Evolutionary conservation across 345 rosid species (phyloP).

Genomic region (Moringa oleifera): DNA sequence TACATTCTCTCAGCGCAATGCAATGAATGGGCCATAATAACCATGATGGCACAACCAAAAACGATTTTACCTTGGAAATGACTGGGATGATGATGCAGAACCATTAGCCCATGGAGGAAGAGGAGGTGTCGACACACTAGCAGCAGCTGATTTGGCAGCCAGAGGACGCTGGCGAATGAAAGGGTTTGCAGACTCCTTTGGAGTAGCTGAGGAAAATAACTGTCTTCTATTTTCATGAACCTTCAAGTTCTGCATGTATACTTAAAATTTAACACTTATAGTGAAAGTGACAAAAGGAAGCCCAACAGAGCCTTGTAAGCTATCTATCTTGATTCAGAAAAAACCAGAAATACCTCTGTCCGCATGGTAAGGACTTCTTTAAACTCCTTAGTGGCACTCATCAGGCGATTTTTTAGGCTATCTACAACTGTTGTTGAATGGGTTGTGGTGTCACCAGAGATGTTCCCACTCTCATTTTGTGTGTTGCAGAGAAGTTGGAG

Average conservation of each 20-base stretch:
- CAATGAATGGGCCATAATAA: background rate
- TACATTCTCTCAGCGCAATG: background rate
- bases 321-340: background rate
- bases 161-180: slow-evolving; percentile 77
- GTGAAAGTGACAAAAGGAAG: background rate
- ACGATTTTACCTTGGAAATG: slow-evolving; percentile 30
- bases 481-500: slow-evolving; percentile 66
- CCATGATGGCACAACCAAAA: background rate
- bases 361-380: slow-evolving; percentile 82
- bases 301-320: slow-evolving; percentile 1
- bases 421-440: slow-evolving; percentile 79
- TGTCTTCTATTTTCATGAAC: slow-evolving; percentile 80
- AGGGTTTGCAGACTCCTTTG: slow-evolving; percentile 68
- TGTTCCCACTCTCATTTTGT: slow-evolving; percentile 46
- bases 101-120: slow-evolving; percentile 75
- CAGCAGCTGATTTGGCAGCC: slow-evolving; percentile 44
- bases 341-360: slow-evolving; percentile 50
- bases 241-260: slow-evolving; percentile 55
- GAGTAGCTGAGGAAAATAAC: slow-evolving; percentile 58
- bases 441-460: slow-evolving; percentile 64
- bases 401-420: slow-evolving; percentile 66
- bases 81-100: slow-evolving; percentile 36
- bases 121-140: slow-evolving; percentile 47
- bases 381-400: slow-evolving; percentile 80
- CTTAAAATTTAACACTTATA: background rate